Base-by-base conservation (phyloP, 768 basidiomycete genomes). In the Strobilomyces confusus region DNA sequence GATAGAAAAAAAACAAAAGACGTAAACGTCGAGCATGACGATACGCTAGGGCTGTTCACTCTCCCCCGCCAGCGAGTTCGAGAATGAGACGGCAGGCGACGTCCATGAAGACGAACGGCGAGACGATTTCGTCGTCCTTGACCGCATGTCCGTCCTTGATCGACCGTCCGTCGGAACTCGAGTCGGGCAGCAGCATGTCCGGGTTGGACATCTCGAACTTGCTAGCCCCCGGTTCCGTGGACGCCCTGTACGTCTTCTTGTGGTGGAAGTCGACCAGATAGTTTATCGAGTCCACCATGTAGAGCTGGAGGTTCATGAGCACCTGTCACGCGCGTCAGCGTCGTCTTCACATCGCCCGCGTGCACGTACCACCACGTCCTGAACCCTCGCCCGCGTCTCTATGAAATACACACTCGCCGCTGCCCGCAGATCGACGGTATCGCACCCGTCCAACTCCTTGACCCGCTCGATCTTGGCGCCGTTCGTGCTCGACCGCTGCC, bases 201-300 rank as follows among this genome's bases (percentile, higher is more conserved):
- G 45, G 62, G 15, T 71, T 63, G 1, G 71, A 75, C 77, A 85
- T 84, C 62, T 89, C 89, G 60, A 83, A 92, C 57, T 78, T 84
- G 17, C 81, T 85, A 17, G 87, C 85, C 7, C 77, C 87, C 0
- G 80, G 76, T 37, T 86, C 83, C 13, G 75, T 76, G 2, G 82
- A 82, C 7, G 89, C 91, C 59, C 76, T 80, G 71, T 98, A 97
- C 48, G 93, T 89, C 67, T 92, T 94, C 70, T 97, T 92, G 75
- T 98, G 95, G 62, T 97, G 87, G 73, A 99, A 99, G 68, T 98
- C 95, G 52, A 99, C 97, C 26, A 99, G 81, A 72, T 98, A 98
- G 72, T 98, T 98, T 69, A 86, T 84, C 22, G 86, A 85, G 67
- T 99, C 95, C 19, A 99, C 92, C 79, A 92, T 89, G 69, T 98